Percentiles rank a stretch among this genome's conserved stretches.
Evolutionary conservation across 495 filamentous ascomycete species (phyloP).

Genomic region (Podospora fimiseda): DNA sequence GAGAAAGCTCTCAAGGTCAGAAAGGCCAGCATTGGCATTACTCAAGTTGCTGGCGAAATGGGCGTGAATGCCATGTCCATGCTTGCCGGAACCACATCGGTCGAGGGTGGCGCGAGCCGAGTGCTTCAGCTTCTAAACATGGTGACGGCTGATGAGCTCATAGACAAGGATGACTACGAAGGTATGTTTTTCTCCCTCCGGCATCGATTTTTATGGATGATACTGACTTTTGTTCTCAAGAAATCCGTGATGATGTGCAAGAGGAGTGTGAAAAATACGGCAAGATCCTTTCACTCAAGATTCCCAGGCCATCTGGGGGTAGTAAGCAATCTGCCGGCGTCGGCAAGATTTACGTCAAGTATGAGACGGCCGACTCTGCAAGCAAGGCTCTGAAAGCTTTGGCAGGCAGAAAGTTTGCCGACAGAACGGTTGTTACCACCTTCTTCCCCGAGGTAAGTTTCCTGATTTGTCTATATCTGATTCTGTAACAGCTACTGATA

Average conservation of each 20-base stretch:
- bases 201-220: not conserved
- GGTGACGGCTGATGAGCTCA: slow-evolving; percentile 92
- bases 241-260: slow-evolving; percentile 87
- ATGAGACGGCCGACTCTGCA: slow-evolving; percentile 69
- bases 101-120: slow-evolving; percentile 65
- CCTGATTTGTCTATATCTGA: not conserved
- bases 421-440: slow-evolving; percentile 91
- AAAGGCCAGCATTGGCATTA: slow-evolving; percentile 85
- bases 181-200: slow-evolving; percentile 55
- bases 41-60: slow-evolving; percentile 88
- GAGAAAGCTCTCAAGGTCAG: slow-evolving; percentile 78
- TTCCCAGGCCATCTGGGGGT: slow-evolving; percentile 77
- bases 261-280: slow-evolving; percentile 93
- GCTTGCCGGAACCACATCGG: slow-evolving; percentile 87
- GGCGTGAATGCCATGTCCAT: slow-evolving; percentile 98
- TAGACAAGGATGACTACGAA: slow-evolving; percentile 90
- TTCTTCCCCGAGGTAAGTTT: slow-evolving; percentile 80
- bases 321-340: slow-evolving; percentile 80
- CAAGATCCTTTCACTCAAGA: slow-evolving; percentile 74
- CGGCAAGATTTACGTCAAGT: slow-evolving; percentile 97
- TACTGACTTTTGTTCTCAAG: slow-evolving; percentile 36
- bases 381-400: slow-evolving; percentile 76
- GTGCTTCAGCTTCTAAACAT: slow-evolving; percentile 94
- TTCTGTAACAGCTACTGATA: not conserved
- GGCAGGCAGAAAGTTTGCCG: slow-evolving; percentile 89